phyloP scores from a whole-genome alignment of 73 alveolate species.

The Blepharisma stoltei region DNA sequence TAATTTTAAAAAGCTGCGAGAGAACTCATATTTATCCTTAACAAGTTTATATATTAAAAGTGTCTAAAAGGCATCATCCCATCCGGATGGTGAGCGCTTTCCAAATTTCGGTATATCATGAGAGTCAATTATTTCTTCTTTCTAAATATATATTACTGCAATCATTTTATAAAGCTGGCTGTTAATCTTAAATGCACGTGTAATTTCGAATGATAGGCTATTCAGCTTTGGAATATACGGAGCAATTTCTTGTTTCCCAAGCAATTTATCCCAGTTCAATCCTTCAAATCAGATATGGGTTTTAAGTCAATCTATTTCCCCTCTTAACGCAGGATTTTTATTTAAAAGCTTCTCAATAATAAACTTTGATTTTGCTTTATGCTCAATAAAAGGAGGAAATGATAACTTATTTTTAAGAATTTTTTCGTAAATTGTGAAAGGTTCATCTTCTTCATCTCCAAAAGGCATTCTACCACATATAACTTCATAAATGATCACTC shows the following conservation, averaged over 20 bases:
- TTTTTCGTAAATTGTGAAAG: conserved; percentile 18
- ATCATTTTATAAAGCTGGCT: too few relatives aligned
- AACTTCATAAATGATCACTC: conserved; percentile 29
- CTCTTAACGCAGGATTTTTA: conserved; percentile 24
- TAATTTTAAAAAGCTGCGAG: too few relatives aligned
- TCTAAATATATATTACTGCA: too few relatives aligned
- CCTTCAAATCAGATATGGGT: conserved; percentile 12
- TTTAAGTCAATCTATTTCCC: neutral
- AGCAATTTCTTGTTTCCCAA: neutral
- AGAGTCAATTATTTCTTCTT: too few relatives aligned
- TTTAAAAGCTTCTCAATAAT: conserved; percentile 8
- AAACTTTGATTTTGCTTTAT: neutral
- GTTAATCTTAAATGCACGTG: too few relatives aligned
- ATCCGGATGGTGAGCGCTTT: too few relatives aligned
- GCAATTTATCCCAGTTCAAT: neutral
- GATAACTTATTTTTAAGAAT: neutral
- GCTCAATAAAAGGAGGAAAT: too few relatives aligned
- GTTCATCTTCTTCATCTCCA: conserved; percentile 9
- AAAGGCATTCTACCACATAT: conserved; percentile 9
- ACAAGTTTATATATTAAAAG: too few relatives aligned
- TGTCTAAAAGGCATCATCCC: too few relatives aligned
- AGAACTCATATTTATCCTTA: too few relatives aligned
- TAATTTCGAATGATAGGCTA: too few relatives aligned
- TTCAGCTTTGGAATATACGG: conserved; percentile 5
- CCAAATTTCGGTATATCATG: too few relatives aligned